Percentiles rank a stretch among this genome's conserved stretches.
phyloP scores from a whole-genome alignment of 352 stramenopile species.

The Pythium monospermum region DNA sequence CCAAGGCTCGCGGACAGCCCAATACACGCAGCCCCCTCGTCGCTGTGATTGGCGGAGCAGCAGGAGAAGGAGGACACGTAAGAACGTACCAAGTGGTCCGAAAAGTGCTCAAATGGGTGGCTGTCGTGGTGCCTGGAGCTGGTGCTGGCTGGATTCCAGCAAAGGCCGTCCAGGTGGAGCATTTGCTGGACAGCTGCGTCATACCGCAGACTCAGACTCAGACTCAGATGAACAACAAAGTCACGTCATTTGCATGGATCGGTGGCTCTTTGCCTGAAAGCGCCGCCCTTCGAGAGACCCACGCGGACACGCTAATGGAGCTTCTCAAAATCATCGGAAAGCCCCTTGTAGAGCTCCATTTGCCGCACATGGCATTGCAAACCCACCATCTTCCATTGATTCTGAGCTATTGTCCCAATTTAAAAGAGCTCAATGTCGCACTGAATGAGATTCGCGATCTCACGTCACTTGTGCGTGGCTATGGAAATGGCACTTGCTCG shows the following conservation, averaged over 20 bases:
- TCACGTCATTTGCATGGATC: constrained; percentile 9
- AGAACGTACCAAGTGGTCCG: no score
- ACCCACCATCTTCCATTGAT: constrained; percentile 6
- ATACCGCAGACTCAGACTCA: no score
- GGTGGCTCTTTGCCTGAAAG: constrained; percentile 1
- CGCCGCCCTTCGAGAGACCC: not conserved
- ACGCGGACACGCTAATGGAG: constrained; percentile 11
- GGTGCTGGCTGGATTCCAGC: no score
- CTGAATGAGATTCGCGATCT: constrained; percentile 9
- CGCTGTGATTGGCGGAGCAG: no score
- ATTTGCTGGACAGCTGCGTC: no score
- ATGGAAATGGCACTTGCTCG: not conserved
- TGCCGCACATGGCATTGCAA: constrained; percentile 2
- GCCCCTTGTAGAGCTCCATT: constrained; percentile 4
- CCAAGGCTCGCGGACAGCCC: constrained; percentile 13
- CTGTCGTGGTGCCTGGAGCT: no score
- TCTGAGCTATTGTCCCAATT: not conserved
- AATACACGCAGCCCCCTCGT: not conserved
- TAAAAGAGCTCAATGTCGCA: constrained; percentile 8
- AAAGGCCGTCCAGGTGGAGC: no score
- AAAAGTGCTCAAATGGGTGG: no score
- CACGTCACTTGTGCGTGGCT: not conserved
- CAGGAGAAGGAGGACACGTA: no score
- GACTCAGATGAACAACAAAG: not conserved
- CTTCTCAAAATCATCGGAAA: constrained; percentile 5